A percentile compares a stretch with the other conserved stretches of the same genome.
Evolutionary conservation across 352 stramenopile genomes (phyloP).

Genomic region (Peronospora farinosa): DNA sequence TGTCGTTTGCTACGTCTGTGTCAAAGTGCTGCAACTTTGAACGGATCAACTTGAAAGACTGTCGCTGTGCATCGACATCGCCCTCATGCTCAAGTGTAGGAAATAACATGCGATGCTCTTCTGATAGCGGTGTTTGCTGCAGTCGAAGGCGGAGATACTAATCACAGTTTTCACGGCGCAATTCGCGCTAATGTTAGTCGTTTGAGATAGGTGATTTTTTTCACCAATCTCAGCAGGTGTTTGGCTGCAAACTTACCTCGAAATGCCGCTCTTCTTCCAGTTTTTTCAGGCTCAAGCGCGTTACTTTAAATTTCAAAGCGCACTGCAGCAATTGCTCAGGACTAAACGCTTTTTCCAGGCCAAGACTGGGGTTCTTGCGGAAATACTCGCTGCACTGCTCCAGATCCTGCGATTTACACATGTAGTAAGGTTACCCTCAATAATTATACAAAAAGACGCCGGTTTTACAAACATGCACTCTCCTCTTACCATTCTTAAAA

Average conservation of each 20-base stretch:
- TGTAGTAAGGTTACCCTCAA: background rate
- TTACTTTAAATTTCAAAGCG: constrained; percentile 63
- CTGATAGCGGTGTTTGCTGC: constrained; percentile 49
- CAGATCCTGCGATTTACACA: constrained; percentile 42
- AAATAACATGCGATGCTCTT: constrained; percentile 67
- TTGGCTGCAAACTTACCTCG: constrained; percentile 32
- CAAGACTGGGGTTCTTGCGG: constrained; percentile 48
- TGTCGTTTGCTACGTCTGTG: constrained; percentile 61
- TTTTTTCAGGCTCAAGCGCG: constrained; percentile 40
- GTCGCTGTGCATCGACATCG: constrained; percentile 29
- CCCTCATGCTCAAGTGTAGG: constrained; percentile 46
- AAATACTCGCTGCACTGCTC: constrained; percentile 71
- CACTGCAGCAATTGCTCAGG: constrained; percentile 36
- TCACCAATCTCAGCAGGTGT: too few species aligned
- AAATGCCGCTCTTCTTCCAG: constrained; percentile 67
- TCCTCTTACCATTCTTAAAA: constrained; percentile 48
- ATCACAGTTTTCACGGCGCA: background rate
- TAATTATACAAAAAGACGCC: background rate
- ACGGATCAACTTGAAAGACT: constrained; percentile 53
- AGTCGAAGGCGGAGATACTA: constrained; percentile 71
- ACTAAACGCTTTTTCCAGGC: constrained; percentile 33
- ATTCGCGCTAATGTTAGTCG: background rate
- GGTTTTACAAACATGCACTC: background rate
- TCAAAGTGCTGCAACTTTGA: constrained; percentile 57
- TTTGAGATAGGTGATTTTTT: too few species aligned